Base-by-base conservation (phyloP, 2,329 filamentous ascomycete genomes). In the Madurella mycetomatis region DNA sequence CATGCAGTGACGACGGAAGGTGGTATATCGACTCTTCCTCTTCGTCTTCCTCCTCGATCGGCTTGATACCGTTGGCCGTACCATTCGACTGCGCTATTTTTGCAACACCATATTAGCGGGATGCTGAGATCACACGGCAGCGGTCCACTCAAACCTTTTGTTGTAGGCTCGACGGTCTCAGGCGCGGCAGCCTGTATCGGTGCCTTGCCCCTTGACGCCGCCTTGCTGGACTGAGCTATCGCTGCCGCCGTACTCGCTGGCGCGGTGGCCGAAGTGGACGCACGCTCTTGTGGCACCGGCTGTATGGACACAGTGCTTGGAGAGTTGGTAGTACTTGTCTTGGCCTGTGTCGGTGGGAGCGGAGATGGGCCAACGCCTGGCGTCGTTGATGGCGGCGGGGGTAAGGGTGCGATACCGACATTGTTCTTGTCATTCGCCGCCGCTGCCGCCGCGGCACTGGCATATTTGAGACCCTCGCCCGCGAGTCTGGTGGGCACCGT, bases 391-490 rank as follows among this genome's bases (percentile, higher is more conserved):
- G 91, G 91, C 65, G 94, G 94, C 58, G 94, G 92, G 52, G 94
- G 94, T 66, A 97, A 78, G 41, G 94, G 94, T 55, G 92, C 86
- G 66, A 99, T 96, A 25, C 94, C 94, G 31, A 97, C 87, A 68
- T 87, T 92, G 75, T 90, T 92, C 73, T 77, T 82, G 63, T 96
- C 91, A 69, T 84, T 91, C 44, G 92, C 90, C 1, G 94, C 92
- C 0, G 92, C 94, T 0, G 94, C 94, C 0, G 94, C 94, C 0
- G 94, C 94, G 0, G 94, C 94, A 39, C 94, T 97, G 43, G 94
- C 94, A 69, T 99, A 99, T 73, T 97, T 97, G 62, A 99, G 78
- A 1, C 88, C 90, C 70, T 97, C 92, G 46, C 91, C 91, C 4
- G 90, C 88, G 7, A 89, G 85, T 69, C 92, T 84, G 55, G 88